Base-by-base conservation (phyloP, 352 stramenopile genomes). In the Saprolegnia parasitica region DNA sequence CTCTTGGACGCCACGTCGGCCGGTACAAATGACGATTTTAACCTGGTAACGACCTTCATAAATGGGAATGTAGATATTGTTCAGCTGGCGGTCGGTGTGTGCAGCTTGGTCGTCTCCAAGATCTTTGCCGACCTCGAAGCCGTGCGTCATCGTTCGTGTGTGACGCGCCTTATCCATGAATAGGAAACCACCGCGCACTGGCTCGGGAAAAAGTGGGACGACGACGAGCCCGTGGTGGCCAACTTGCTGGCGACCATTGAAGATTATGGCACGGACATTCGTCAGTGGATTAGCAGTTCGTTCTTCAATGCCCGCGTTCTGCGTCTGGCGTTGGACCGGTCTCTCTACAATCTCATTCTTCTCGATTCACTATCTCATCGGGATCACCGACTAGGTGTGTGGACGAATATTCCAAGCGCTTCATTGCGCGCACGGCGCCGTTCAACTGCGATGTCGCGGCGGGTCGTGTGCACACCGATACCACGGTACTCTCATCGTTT, bases 231-330 rank as follows among this genome's bases (percentile, higher is more conserved):
- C 23, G 81, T 95, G 4, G 82, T 95, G 5, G 84, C 91, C 72
- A 87, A 76, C 5, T 66, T 95, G 11, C 61, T 95, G 16, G 84
- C 77, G 23, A 95, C 86, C 8, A 73, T 95, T 5, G 86, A 89
- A 1, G 86, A 95, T 56, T 95, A 93, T 58, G 91, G 82, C 50
- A 56, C 54, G 0, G 86, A 95, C 52, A 72, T 95, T 4, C 79
- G 80, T 50, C 76, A 78, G 37, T 95, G 86, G 86, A 89, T 95
- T 56, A 85, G 78, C 18, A 77, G 84, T 8, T 86, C 84, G 2
- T 95, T 95, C 72, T 95, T 95, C 76, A 93, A 93, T 63, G 87
- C 83, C 16, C 91, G 91, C 26, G 67, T 93, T 5, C 76, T 95
- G 21, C 84, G 85, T 0, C 79, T 86, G 50, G 85, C 82, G 56